Percentiles rank a stretch among this genome's conserved stretches.
Conservation (phyloP, 139 green algal species). For the Asterochloris erici region DNA sequence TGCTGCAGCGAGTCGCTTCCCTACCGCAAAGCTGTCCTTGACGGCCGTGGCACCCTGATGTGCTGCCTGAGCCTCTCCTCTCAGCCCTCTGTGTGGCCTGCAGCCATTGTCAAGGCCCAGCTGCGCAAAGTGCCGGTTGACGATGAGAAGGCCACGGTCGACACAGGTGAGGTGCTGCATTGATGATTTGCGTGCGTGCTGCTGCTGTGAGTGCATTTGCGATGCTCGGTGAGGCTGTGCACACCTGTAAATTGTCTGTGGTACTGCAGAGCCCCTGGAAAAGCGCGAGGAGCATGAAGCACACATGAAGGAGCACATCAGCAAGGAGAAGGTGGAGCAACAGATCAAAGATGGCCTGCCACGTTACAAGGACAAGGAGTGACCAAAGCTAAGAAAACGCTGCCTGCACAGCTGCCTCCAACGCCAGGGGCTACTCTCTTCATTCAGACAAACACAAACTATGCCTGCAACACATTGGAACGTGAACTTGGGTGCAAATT, state of each 20-base stretch:
- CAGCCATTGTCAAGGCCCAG: neutral
- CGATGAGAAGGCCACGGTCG: constrained; percentile 6
- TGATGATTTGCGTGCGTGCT: neutral
- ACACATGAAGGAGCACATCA: constrained; percentile 11
- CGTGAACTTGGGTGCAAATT: too few species aligned
- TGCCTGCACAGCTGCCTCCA: too few species aligned
- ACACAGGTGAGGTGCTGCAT: neutral
- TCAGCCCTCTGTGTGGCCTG: too few species aligned
- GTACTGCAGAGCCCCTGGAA: neutral
- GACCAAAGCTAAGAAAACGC: too few species aligned
- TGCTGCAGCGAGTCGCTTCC: too few species aligned
- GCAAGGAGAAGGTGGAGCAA: constrained; percentile 8
- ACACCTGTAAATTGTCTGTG: neutral
- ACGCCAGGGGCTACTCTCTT: too few species aligned
- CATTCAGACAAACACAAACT: too few species aligned
- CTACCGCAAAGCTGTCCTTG: too few species aligned
- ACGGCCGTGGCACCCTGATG: too few species aligned
- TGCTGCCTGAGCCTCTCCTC: too few species aligned
- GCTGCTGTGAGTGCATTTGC: neutral
- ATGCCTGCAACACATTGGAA: too few species aligned
- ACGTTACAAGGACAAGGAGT: neutral
- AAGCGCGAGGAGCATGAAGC: constrained; percentile 13
- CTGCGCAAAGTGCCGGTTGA: constrained; percentile 14
- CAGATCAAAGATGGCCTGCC: constrained; percentile 1
- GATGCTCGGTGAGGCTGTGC: neutral